Conservation (phyloP, 1,284 basidiomycete genomes). For the Gomphus bonarii region DNA sequence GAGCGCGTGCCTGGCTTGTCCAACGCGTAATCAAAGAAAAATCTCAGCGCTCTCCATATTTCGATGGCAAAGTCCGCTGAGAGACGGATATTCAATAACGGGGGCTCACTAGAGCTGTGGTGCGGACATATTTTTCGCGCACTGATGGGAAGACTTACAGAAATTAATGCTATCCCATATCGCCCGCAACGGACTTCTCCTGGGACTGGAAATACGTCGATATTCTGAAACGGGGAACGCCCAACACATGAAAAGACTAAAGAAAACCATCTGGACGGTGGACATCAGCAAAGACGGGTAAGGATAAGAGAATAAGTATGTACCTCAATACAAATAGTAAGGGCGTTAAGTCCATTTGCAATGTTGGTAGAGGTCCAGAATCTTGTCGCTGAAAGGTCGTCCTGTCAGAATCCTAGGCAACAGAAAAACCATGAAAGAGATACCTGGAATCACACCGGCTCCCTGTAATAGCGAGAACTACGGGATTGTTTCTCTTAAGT, state of each 20-base stretch:
- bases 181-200: constrained; percentile 48
- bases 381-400: constrained; percentile 36
- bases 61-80: constrained; percentile 56
- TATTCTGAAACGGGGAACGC: constrained; percentile 71
- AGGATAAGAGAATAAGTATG: neutral
- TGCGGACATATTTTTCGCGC: neutral
- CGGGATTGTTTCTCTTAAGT: neutral
- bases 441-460: neutral
- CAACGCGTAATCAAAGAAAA: constrained; percentile 41
- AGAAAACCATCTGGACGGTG: constrained; percentile 63
- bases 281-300: neutral
- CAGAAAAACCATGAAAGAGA: neutral
- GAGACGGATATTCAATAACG: neutral
- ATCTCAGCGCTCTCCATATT: constrained; percentile 50
- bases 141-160: constrained; percentile 34
- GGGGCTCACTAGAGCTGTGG: neutral
- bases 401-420: neutral
- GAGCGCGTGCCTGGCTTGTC: constrained; percentile 32
- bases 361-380: constrained; percentile 78
- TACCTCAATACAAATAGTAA: constrained; percentile 77
- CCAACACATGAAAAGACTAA: constrained; percentile 70
- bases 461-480: neutral
- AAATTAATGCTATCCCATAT: constrained; percentile 75
- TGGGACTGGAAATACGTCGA: constrained; percentile 21
- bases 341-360: constrained; percentile 72